Base-by-base conservation (phyloP, 1,139 yeast species). In the Arxiozyma bovina region DNA sequence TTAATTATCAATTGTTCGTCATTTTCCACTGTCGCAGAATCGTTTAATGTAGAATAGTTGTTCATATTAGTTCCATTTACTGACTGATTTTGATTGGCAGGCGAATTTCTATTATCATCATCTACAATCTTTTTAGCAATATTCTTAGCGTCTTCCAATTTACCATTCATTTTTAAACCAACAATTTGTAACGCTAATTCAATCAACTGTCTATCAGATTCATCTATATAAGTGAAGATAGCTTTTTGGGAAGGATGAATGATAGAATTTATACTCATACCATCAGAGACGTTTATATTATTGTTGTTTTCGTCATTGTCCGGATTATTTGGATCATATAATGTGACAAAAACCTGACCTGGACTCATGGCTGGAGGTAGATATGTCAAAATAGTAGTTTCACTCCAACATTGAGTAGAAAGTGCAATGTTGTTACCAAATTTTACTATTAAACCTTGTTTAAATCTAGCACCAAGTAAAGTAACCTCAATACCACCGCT, bases 401-500 rank as follows among this genome's bases (percentile, higher is more conserved):
- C 95, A 50, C 95, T 88, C 98, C 98, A 93, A 70, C 96, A 90
- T 67, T 90, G 96, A 1, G 97, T 89, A 1, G 96, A 87, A 51
- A 88, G 74, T 0, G 97, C 94, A 58, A 79, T 77, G 65, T 83
- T 84, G 7, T 87, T 81, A 49, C 99, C 99, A 72, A 93, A 93
- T 68, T 86, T 85, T 22, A 91, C 96, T 42, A 77, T 74, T 58
- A 90, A 75, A 1, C 95, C 96, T 17, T 87, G 87, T 55, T 83
- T 82, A 75, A 93, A 91, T 58, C 90, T 88, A 54, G 83, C 79
- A 3, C 99, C 99, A 48, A 93, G 74, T 50, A 93, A 73, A 0
- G 98, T 93, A 8, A 93, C 88, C 67, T 93, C 99, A 46, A 90
- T 86, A 48, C 99, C 99, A 58, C 99, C 99, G 62, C 96, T 80